A percentile compares a stretch with the other conserved stretches of the same genome.
Evolutionary conservation across 305 asterid genomes (phyloP).

Genomic region (Fraxinus ornus): DNA sequence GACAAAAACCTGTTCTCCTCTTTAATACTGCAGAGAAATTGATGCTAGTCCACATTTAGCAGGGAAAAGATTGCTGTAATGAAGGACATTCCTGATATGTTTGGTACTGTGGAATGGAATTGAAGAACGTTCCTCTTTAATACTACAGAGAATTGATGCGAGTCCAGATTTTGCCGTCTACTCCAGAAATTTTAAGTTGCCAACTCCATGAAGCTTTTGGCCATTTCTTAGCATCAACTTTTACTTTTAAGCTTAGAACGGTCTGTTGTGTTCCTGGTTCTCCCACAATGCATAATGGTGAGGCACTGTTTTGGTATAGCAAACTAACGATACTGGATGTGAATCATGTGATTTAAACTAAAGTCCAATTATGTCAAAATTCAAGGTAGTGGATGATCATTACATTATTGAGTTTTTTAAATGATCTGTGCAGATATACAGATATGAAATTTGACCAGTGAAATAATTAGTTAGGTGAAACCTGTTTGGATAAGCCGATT

Average conservation of each 20-base stretch:
- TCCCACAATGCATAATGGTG: background rate
- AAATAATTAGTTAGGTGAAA: conserved; percentile 38
- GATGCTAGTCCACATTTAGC: background rate
- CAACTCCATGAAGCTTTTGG: background rate
- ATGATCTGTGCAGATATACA: conserved; percentile 64
- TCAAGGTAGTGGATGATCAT: background rate
- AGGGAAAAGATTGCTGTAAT: background rate
- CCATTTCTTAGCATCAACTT: background rate
- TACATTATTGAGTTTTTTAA: background rate
- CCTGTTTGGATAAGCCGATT: conserved; percentile 48
- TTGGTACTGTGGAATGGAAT: no score
- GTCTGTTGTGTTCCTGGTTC: background rate
- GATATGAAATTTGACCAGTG: conserved; percentile 94
- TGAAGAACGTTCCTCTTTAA: background rate
- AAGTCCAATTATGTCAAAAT: background rate
- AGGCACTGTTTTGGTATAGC: background rate
- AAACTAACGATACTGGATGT: background rate
- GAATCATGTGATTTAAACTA: background rate
- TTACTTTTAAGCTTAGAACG: background rate
- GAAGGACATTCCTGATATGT: background rate
- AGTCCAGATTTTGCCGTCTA: background rate
- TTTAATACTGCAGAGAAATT: background rate
- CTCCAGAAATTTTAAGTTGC: background rate
- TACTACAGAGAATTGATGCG: background rate
- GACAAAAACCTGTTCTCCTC: background rate